Base-by-base conservation (phyloP, 768 basidiomycete species). In the Lactarius quietus region DNA sequence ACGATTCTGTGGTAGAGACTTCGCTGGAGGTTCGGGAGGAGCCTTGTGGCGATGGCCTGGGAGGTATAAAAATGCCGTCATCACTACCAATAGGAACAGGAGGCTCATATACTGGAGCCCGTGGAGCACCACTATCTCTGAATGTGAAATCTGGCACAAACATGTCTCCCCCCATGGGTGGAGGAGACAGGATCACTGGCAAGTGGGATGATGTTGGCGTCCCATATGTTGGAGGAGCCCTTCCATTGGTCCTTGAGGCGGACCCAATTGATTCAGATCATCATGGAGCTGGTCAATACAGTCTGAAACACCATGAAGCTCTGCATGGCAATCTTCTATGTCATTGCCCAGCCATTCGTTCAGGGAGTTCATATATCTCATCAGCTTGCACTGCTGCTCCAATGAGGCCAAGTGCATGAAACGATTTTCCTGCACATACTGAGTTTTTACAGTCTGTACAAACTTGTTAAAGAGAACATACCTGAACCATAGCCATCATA, bases 261-360 rank as follows among this genome's bases (percentile, higher is more conserved):
- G 7, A 48, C 59, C 59, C 23, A 87, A 67, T 52, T 82, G 78
- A 36, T 81, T 79, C 51, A 82, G 61, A 43, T 79, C 81, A 6
- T 78, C 76, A 33, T 78, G 73, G 7, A 85, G 72, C 57, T 77
- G 76, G 68, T 83, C 80, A 7, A 93, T 78, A 12, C 89, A 82
- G n/a, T 84, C 85, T 51, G 84, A 78, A 9, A 94, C 84, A 10
- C 83, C 84, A 20, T 81, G 81, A 41, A 93, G 76, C 72, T 93
- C 92, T 3, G 83, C 79, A 67, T 91, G 91, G 28, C 92, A 86
- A n/a, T n/a, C n/a, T n/a, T n/a, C n/a, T n/a, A n/a, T n/a, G n/a
- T n/a, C n/a, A n/a, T n/a, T n/a, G n/a, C 82, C 86, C 18, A 94
- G 77, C 92, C 92, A 94, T 38, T 84, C 82, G 67, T 93, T 94